These are phyloP conservation scores for Nemania sp. DNA, from an alignment of 2,329 filamentous ascomycete species.

Conservation along the genomic window DNA sequence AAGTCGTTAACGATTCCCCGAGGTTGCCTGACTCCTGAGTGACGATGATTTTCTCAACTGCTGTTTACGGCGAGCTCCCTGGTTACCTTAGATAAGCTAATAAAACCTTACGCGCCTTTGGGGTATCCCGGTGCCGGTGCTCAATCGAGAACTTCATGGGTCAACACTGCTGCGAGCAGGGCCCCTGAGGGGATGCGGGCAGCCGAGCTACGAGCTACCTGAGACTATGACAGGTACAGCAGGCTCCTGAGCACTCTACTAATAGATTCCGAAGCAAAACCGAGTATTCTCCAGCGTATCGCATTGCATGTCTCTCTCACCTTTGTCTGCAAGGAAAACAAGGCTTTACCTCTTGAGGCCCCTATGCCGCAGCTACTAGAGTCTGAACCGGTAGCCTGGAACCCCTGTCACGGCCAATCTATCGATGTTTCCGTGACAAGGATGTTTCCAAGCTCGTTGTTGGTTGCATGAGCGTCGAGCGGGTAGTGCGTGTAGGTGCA, in stretches of 20 bases:
- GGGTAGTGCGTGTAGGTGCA: too few relatives aligned
- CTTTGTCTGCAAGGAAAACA: background rate
- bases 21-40: conserved; percentile 7
- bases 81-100: background rate
- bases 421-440: background rate
- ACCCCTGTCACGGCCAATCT: conserved; percentile 7
- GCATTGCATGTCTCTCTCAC: background rate
- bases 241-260: background rate
- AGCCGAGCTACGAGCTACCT: background rate
- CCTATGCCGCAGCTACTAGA: conserved; percentile 6
- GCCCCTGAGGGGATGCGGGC: background rate
- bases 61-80: background rate
- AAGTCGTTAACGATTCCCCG: conserved; percentile 19
- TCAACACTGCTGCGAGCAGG: background rate
- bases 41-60: conserved; percentile 16
- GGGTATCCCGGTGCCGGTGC: background rate
- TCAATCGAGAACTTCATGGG: background rate
- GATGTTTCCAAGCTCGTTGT: background rate
- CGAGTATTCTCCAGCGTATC: conserved; percentile 22
- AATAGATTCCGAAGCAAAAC: conserved; percentile 22
- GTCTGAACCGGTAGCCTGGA: conserved; percentile 18
- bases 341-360: background rate
- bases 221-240: background rate
- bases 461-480: too few relatives aligned
- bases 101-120: background rate